Base-by-base conservation (phyloP, 257 asterid species). In the Leptodermis oblonga region DNA sequence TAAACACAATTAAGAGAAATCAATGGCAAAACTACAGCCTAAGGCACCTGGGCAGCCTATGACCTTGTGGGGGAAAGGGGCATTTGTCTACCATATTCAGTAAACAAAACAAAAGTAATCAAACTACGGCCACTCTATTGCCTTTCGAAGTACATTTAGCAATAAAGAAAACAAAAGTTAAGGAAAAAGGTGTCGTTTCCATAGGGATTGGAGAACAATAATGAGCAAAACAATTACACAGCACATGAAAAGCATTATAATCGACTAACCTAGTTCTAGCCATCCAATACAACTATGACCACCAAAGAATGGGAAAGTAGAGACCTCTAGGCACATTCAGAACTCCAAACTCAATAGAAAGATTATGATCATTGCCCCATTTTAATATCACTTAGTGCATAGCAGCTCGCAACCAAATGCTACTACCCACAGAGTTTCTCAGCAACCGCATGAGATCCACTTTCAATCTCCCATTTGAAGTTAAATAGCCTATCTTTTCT, bases 161-260 rank as follows among this genome's bases (percentile, higher is more conserved):
- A 5, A 26, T 23, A 62, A 51, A 34, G 20, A 60, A 60, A 48
- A 60, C 45, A 18, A 33, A 33, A 48, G 34, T 30, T 7, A 52
- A 22, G 22, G 25, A 28, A 48, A 66, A 53, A 23, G 55, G 37
- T 14, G 61, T 30, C 33, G 20, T 46, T 59, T 56, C 68, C 70
- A 55, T 48, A 5, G 70, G 60, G 70, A 68, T 68, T 62, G 49
- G 42, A 74, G 70, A 61, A n/a, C 70, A 61, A 62, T 68, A 56
- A 65, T 65, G 58, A 62, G 59, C 26, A 41, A 42, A 55, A 53
- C 67, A 62, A 43, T 22, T 48, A 14, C 25, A 54, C 22, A 9
- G 76, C 76, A 70, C 76, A 76, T 76, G 76, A 70, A 70, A 70
- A 46, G 69, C 79, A 70, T 70, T 46, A 62, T 13, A 30, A 10